Evolutionary conservation across 2,329 filamentous ascomycete genomes (phyloP).

Genomic region (Elsinoe necatrix): DNA sequence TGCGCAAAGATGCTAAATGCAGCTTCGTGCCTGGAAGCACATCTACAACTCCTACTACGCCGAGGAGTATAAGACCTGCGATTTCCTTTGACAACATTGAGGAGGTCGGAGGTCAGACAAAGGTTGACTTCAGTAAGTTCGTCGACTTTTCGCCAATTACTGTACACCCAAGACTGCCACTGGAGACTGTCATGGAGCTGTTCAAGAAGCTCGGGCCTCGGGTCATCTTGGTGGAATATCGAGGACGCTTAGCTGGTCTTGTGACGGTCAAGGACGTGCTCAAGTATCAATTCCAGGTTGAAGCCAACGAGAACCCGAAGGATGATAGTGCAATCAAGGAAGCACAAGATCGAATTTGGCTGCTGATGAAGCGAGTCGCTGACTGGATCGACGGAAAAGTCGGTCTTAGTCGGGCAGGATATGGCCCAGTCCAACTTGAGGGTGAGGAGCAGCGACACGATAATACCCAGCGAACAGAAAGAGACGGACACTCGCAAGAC

Average conservation of each 20-base stretch:
- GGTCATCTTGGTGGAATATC: constrained; percentile 86
- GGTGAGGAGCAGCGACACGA: not conserved
- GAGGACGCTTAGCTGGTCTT: constrained; percentile 71
- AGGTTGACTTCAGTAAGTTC: constrained; percentile 75
- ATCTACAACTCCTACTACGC: constrained; percentile 22
- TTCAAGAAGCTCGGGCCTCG: constrained; percentile 97
- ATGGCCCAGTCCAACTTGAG: constrained; percentile 11
- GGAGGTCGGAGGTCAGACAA: constrained; percentile 47
- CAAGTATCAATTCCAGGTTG: constrained; percentile 94
- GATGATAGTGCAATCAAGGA: constrained; percentile 48
- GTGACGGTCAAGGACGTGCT: constrained; percentile 96
- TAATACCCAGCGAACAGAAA: not conserved
- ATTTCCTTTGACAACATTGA: constrained; percentile 53
- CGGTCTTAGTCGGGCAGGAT: constrained; percentile 5
- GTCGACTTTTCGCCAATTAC: constrained; percentile 84
- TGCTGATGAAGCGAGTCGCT: constrained; percentile 23
- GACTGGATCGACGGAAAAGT: constrained; percentile 23
- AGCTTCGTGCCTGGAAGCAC: constrained; percentile 45
- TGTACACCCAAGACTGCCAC: constrained; percentile 78
- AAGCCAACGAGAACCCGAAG: constrained; percentile 68
- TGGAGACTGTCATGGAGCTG: constrained; percentile 97
- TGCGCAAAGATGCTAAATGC: constrained; percentile 63
- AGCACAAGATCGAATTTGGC: constrained; percentile 59
- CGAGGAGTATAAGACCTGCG: constrained; percentile 28
- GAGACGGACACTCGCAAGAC: constrained; percentile 5